Conservation (phyloP, 352 stramenopile species). For the Phytophthora sp. region DNA sequence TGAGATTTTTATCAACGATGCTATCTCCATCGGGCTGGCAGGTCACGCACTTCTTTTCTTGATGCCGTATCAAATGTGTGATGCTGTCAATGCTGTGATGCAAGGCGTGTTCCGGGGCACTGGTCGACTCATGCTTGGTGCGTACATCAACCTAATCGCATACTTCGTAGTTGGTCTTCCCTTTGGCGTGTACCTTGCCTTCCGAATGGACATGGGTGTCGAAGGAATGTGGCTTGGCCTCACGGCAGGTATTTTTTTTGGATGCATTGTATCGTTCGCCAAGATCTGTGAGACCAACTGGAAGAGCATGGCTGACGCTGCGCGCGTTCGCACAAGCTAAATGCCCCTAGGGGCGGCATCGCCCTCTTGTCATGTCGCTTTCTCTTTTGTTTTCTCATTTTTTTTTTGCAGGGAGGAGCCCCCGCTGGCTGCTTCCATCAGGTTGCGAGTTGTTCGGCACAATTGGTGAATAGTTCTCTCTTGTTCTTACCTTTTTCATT, state of each 20-base stretch:
- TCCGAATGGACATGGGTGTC: conserved; percentile 60
- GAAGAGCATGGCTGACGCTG: conserved; percentile 61
- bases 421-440: background rate
- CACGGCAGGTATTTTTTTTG: conserved; percentile 60
- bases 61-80: conserved; percentile 72
- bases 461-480: background rate
- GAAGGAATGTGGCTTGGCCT: conserved; percentile 80
- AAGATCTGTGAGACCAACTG: conserved; percentile 69
- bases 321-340: conserved; percentile 56
- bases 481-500: conserved; percentile 15
- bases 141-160: conserved; percentile 66
- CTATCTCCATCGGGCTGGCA: conserved; percentile 46
- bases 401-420: conserved; percentile 15
- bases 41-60: conserved; percentile 61
- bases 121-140: conserved; percentile 57
- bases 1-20: conserved; percentile 77
- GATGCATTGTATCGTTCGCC: conserved; percentile 57
- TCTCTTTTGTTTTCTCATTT: conserved; percentile 9
- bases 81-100: conserved; percentile 78
- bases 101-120: conserved; percentile 78
- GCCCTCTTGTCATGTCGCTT: background rate
- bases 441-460: background rate
- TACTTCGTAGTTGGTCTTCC: conserved; percentile 80
- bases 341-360: background rate
- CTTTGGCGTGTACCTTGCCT: conserved; percentile 65